A percentile compares a stretch with the other conserved stretches of the same genome.
Evolutionary conservation across 768 basidiomycete genomes (phyloP).

Genomic region (Suillus fuscotomentosus): DNA sequence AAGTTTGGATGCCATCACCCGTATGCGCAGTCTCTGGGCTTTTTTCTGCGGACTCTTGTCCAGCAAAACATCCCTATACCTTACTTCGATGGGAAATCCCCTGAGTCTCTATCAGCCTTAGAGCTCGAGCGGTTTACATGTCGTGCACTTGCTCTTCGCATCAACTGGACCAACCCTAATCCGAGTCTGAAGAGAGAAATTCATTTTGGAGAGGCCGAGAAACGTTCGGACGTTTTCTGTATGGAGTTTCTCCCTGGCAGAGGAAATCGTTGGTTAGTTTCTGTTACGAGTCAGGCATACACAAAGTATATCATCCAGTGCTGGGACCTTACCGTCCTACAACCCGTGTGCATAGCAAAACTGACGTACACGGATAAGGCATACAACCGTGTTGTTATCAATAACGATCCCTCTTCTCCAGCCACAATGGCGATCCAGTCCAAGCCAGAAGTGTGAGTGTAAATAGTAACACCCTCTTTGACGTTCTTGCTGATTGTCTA

Average conservation of each 20-base stretch:
- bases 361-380: constrained; percentile 28
- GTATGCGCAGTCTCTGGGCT: constrained; percentile 51
- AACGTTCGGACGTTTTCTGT: constrained; percentile 37
- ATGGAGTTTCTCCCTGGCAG: constrained; percentile 47
- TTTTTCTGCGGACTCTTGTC: constrained; percentile 42
- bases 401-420: constrained; percentile 33
- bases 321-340: constrained; percentile 46
- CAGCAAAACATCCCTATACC: constrained; percentile 48
- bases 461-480: neutral
- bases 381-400: constrained; percentile 45
- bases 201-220: constrained; percentile 21
- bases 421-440: constrained; percentile 43
- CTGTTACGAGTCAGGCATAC: constrained; percentile 31
- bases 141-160: constrained; percentile 41
- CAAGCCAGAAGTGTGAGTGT: constrained; percentile 32
- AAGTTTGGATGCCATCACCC: constrained; percentile 39
- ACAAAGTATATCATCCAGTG: constrained; percentile 46
- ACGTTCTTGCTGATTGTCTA: neutral
- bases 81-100: constrained; percentile 24
- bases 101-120: constrained; percentile 35
- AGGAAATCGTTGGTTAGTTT: constrained; percentile 46
- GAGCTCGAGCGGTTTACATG: constrained; percentile 45
- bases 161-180: constrained; percentile 46
- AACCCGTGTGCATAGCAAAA: constrained; percentile 42
- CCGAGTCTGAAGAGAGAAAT: constrained; percentile 33